These are phyloP conservation scores for Peronosclerospora sorghi DNA, from an alignment of 352 stramenopile genomes.

Conservation along the genomic window DNA sequence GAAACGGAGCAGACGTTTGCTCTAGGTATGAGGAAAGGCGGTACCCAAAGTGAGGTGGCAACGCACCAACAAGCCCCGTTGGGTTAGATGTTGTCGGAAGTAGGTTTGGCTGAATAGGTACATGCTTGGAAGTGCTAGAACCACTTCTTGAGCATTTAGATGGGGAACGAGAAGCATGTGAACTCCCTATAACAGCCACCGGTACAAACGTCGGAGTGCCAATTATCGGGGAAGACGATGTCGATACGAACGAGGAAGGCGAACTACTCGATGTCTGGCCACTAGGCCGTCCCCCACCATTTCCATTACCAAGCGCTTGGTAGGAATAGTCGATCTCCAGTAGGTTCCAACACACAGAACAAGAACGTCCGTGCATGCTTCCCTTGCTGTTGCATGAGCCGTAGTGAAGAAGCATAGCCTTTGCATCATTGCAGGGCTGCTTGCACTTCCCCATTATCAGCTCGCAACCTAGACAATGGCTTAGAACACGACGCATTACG, in stretches of 20 bases:
- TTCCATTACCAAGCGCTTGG: conserved; percentile 31
- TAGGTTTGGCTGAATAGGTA: conserved; percentile 72
- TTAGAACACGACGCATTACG: conserved; percentile 60
- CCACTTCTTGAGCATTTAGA: conserved; percentile 10
- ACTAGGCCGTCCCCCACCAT: conserved; percentile 4
- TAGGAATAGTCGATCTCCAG: conserved; percentile 59
- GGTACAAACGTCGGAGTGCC: conserved; percentile 13
- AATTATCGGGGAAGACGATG: conserved; percentile 12
- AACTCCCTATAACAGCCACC: conserved; percentile 8
- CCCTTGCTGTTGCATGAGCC: conserved; percentile 39
- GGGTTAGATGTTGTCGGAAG: conserved; percentile 61
- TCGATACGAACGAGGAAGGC: conserved; percentile 13
- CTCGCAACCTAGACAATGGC: conserved; percentile 54
- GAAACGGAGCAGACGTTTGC: conserved; percentile 56
- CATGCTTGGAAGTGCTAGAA: conserved; percentile 27
- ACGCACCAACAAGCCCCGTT: conserved; percentile 41
- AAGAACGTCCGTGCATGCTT: conserved; percentile 31
- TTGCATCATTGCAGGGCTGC: conserved; percentile 62
- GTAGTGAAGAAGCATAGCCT: conserved; percentile 66
- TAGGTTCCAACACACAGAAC: conserved; percentile 49
- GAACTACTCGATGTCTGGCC: conserved; percentile 10
- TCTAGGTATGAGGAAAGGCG: conserved; percentile 64
- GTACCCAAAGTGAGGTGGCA: conserved; percentile 48
- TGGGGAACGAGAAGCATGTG: conserved; percentile 14
- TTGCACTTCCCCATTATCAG: conserved; percentile 47